phyloP scores from a whole-genome alignment of 768 basidiomycete species.

The Suillus bovinus region DNA sequence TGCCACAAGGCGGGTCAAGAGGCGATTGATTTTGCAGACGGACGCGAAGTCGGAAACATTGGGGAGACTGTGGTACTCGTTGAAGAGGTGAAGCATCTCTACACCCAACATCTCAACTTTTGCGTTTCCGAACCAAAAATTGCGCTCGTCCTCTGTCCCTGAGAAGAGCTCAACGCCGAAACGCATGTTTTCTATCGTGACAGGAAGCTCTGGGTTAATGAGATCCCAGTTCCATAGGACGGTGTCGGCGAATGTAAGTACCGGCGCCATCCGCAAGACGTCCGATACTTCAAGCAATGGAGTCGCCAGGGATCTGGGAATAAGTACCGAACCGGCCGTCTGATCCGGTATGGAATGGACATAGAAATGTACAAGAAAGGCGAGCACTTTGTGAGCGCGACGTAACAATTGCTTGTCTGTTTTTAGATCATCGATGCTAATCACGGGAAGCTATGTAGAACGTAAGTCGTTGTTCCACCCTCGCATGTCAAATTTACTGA shows the following conservation, averaged over 20 bases:
- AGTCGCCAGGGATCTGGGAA: slow-evolving; percentile 76
- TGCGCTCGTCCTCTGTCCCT: slow-evolving; percentile 78
- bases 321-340: slow-evolving; percentile 42
- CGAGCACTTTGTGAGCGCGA: slow-evolving; percentile 85
- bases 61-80: slow-evolving; percentile 80
- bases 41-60: slow-evolving; percentile 62
- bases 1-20: slow-evolving; percentile 65
- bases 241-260: slow-evolving; percentile 94
- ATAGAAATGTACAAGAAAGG: slow-evolving; percentile 90
- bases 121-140: slow-evolving; percentile 87
- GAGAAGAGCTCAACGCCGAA: slow-evolving; percentile 73
- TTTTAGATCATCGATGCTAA: slow-evolving; percentile 55
- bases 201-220: slow-evolving; percentile 54
- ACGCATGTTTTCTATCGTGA: slow-evolving; percentile 72
- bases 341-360: slow-evolving; percentile 68
- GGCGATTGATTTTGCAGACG: slow-evolving; percentile 66
- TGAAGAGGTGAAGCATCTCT: slow-evolving; percentile 82
- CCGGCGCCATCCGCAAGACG: slow-evolving; percentile 82
- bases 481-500: slow-evolving; percentile 39
- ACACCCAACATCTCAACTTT: slow-evolving; percentile 84
- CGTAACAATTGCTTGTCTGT: slow-evolving; percentile 63
- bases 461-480: slow-evolving; percentile 15
- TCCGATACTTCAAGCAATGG: slow-evolving; percentile 79
- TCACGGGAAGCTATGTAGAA: slow-evolving; percentile 63
- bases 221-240: slow-evolving; percentile 92